A percentile compares a stretch with the other conserved stretches of the same genome.
Evolutionary conservation across 495 filamentous ascomycete species (phyloP).

Genomic region (Aspergillus hancockii): DNA sequence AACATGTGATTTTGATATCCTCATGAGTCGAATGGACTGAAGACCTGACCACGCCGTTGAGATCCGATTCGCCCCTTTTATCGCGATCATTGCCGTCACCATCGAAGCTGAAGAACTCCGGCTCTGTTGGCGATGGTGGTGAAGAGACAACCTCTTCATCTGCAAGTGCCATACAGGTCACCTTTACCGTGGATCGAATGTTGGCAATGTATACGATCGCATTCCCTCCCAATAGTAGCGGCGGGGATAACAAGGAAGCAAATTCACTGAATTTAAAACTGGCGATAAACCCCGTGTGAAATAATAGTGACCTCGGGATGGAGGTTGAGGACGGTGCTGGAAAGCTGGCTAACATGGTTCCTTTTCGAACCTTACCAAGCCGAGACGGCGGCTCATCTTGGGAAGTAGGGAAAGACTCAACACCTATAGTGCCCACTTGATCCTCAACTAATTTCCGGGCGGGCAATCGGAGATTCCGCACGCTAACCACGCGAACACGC

Average conservation of each 20-base stretch:
- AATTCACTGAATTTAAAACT: slow-evolving; percentile 46
- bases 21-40: slow-evolving; percentile 28
- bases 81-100: slow-evolving; percentile 52
- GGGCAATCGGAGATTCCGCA: slow-evolving; percentile 84
- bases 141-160: slow-evolving; percentile 34
- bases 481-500: slow-evolving; percentile 74
- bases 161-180: slow-evolving; percentile 55
- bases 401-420: slow-evolving; percentile 55
- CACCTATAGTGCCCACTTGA: slow-evolving; percentile 88
- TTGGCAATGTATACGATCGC: slow-evolving; percentile 85
- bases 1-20: slow-evolving; percentile 68
- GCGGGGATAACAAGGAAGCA: slow-evolving; percentile 37
- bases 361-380: slow-evolving; percentile 67
- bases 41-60: slow-evolving; percentile 23
- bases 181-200: slow-evolving; percentile 76
- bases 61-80: slow-evolving; percentile 24
- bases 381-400: slow-evolving; percentile 26
- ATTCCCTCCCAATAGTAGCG: slow-evolving; percentile 56
- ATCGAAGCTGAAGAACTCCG: slow-evolving; percentile 68
- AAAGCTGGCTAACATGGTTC: slow-evolving; percentile 75
- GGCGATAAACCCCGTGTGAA: slow-evolving; percentile 49
- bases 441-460: slow-evolving; percentile 74
- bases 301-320: slow-evolving; percentile 44
- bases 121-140: slow-evolving; percentile 36
- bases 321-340: slow-evolving; percentile 39